These are phyloP conservation scores for Talaromyces albobiverticillius DNA, from an alignment of 2,329 filamentous ascomycete genomes.

Conservation along the genomic window DNA sequence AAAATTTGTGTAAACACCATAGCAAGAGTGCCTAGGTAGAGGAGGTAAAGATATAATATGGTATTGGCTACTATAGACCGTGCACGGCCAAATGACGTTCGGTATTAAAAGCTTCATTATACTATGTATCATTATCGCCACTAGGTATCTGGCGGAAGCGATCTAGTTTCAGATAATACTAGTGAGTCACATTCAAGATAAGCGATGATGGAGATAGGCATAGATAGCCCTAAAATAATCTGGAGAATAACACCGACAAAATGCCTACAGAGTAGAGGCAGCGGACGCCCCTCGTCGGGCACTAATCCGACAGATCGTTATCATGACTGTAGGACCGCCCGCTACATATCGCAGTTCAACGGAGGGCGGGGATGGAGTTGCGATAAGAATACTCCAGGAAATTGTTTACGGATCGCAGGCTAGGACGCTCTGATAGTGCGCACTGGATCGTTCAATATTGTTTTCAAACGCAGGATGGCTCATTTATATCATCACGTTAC, in stretches of 20 bases:
- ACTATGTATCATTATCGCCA: background rate
- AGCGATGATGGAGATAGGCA: background rate
- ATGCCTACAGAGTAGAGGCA: too few species aligned
- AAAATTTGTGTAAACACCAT: background rate
- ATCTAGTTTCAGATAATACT: background rate
- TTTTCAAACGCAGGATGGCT: too few species aligned
- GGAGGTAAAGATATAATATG: too few species aligned
- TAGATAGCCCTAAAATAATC: too few species aligned
- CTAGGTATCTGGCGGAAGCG: background rate
- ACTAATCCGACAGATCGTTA: background rate
- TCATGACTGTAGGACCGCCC: background rate
- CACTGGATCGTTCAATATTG: too few species aligned
- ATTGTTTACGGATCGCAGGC: too few species aligned
- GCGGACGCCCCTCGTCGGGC: background rate
- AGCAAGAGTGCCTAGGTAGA: background rate
- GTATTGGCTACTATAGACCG: background rate
- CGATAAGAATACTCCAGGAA: background rate
- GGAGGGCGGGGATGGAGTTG: background rate
- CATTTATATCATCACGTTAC: too few species aligned
- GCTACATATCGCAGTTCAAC: background rate
- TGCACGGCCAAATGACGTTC: background rate
- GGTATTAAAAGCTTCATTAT: background rate
- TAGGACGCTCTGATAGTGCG: too few species aligned
- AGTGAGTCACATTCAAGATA: background rate
- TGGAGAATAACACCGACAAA: background rate